Evolutionary conservation across 2,329 filamentous ascomycete genomes (phyloP).

Genomic region (Fusarium piperis): DNA sequence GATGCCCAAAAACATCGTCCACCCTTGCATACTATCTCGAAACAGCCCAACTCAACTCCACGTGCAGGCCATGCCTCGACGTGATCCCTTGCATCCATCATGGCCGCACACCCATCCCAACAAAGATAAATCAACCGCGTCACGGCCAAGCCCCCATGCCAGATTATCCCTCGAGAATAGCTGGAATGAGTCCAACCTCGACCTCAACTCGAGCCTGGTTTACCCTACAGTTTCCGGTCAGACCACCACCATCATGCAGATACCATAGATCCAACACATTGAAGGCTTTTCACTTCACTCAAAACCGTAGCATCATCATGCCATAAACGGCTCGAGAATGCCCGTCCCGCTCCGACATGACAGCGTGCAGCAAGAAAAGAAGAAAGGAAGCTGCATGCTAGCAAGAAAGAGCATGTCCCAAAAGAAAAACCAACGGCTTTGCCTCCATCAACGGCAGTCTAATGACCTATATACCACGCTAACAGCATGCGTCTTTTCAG

Average conservation of each 20-base stretch:
- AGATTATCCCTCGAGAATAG: not conserved
- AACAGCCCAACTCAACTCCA: not conserved
- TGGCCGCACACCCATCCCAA: not conserved
- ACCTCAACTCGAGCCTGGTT: not conserved
- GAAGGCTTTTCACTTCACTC: not conserved
- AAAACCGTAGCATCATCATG: not conserved
- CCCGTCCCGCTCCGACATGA: not conserved
- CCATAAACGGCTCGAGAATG: not conserved
- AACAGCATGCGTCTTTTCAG: not conserved
- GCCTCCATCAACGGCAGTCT: not conserved
- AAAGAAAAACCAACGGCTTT: not conserved
- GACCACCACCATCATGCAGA: not conserved
- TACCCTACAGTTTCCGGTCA: slow-evolving; percentile 10
- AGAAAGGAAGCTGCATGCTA: slow-evolving; percentile 14
- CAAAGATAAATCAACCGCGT: not conserved
- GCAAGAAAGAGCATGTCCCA: not conserved
- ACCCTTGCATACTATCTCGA: not conserved
- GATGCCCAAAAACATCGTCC: not conserved
- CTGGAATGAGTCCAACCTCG: slow-evolving; percentile 21
- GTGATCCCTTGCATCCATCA: not conserved
- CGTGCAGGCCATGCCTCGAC: not conserved
- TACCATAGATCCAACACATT: not conserved
- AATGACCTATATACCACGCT: not conserved
- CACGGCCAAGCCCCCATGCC: slow-evolving; percentile 23
- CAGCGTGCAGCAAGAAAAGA: not conserved